phyloP scores from a whole-genome alignment of 768 basidiomycete genomes.

The Cystobasidium tubakii region DNA sequence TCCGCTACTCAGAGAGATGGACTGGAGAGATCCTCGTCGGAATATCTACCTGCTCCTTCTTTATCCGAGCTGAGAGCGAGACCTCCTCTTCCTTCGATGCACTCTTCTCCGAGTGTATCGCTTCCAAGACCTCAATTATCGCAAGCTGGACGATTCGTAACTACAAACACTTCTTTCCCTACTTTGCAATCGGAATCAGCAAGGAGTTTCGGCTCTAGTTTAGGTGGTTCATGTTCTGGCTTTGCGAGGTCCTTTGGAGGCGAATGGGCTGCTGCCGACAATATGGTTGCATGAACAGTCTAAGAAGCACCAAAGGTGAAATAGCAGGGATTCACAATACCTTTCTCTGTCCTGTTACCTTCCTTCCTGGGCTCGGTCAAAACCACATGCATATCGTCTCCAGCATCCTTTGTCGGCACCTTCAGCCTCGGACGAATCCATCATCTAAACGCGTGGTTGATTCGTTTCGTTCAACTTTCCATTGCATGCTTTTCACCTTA shows the following conservation, averaged over 20 bases:
- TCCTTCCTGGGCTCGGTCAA: no score
- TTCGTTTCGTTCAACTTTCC: no score
- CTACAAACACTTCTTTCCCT: neutral
- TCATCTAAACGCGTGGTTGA: no score
- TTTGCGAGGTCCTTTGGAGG: neutral
- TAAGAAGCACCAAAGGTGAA: neutral
- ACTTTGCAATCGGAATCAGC: neutral
- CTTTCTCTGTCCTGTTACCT: no score
- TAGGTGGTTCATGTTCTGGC: neutral
- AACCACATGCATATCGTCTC: no score
- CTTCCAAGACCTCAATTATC: neutral
- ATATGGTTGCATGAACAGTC: neutral
- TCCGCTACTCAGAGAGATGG: conserved; percentile 1
- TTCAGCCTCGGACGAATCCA: no score
- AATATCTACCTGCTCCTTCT: conserved; percentile 28
- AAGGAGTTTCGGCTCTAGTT: neutral
- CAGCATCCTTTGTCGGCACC: no score
- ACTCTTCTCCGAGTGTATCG: neutral
- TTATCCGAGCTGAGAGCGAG: neutral
- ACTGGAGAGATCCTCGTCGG: neutral
- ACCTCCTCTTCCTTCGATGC: neutral
- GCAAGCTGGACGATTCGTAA: neutral
- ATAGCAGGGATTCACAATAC: no score
- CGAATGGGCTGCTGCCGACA: neutral
- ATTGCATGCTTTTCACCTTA: no score